A percentile compares a stretch with the other conserved stretches of the same genome.
Evolutionary conservation across 768 basidiomycete species (phyloP).

Genomic region (Boletus rubroflammeus): DNA sequence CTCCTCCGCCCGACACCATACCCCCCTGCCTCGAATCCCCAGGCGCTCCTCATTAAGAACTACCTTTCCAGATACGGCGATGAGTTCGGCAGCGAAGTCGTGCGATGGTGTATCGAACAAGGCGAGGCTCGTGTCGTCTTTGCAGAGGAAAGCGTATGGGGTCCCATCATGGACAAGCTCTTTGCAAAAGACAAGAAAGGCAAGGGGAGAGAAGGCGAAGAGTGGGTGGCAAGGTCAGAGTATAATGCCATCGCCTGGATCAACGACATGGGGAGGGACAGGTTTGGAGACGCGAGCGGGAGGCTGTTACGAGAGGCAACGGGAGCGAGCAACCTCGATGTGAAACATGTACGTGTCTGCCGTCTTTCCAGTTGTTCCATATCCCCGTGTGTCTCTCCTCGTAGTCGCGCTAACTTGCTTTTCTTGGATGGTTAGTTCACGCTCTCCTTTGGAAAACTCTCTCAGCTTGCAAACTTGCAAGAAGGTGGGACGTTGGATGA

Average conservation of each 20-base stretch:
- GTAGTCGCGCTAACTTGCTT: slow-evolving; percentile 3
- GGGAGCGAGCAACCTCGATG: slow-evolving; percentile 52
- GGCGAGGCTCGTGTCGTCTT: slow-evolving; percentile 83
- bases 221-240: slow-evolving; percentile 46
- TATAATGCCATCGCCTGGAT: slow-evolving; percentile 72
- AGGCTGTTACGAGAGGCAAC: slow-evolving; percentile 62
- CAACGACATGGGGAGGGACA: slow-evolving; percentile 70
- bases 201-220: slow-evolving; percentile 26
- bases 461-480: slow-evolving; percentile 62
- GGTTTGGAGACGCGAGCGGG: slow-evolving; percentile 61
- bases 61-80: slow-evolving; percentile 81
- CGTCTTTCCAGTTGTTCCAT: background rate
- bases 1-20: slow-evolving; percentile 68
- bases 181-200: slow-evolving; percentile 39
- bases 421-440: slow-evolving; percentile 55
- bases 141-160: slow-evolving; percentile 63
- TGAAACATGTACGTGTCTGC: slow-evolving; percentile 65
- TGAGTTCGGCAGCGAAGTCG: slow-evolving; percentile 85
- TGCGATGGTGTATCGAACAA: slow-evolving; percentile 89
- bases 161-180: slow-evolving; percentile 65
- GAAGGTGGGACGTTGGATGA: slow-evolving; percentile 48
- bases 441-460: slow-evolving; percentile 87
- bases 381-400: background rate
- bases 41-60: slow-evolving; percentile 54
- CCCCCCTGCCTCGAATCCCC: slow-evolving; percentile 61